Conservation (phyloP, 805 yeast species). For the Torulaspora microellipsoides region DNA sequence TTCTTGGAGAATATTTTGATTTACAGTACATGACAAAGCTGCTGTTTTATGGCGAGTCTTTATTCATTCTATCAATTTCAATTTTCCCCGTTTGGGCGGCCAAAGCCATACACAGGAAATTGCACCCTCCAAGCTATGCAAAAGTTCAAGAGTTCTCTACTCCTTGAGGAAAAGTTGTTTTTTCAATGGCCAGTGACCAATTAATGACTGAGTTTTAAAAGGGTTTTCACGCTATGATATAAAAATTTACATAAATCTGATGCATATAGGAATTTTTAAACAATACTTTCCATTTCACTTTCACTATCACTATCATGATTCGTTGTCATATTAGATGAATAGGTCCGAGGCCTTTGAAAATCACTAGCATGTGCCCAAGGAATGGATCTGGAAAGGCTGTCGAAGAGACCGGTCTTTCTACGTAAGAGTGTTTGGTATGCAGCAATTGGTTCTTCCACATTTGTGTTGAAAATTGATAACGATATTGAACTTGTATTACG, state of each 20-base stretch:
- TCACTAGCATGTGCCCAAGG: conserved; percentile 80
- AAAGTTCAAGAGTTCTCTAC: conserved; percentile 72
- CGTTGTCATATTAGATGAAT: conserved; percentile 13
- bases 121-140: conserved; percentile 94
- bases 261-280: conserved; percentile 8
- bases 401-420: conserved; percentile 26
- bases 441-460: conserved; percentile 19
- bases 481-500: conserved; percentile 5
- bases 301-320: conserved; percentile 25
- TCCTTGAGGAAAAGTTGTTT: conserved; percentile 27
- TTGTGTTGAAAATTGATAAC: conserved; percentile 6
- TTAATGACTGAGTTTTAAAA: too few species aligned
- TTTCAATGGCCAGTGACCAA: not conserved
- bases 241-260: not conserved
- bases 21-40: conserved; percentile 54
- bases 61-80: conserved; percentile 61
- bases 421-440: conserved; percentile 23
- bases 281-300: conserved; percentile 17
- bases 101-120: conserved; percentile 63
- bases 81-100: conserved; percentile 87
- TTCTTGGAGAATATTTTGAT: conserved; percentile 82
- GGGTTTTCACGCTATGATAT: not conserved
- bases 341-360: conserved; percentile 57
- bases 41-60: conserved; percentile 63
- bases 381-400: conserved; percentile 40